Conservation (phyloP, 495 filamentous ascomycete genomes). For the Penicillium psychrofluorescens region DNA sequence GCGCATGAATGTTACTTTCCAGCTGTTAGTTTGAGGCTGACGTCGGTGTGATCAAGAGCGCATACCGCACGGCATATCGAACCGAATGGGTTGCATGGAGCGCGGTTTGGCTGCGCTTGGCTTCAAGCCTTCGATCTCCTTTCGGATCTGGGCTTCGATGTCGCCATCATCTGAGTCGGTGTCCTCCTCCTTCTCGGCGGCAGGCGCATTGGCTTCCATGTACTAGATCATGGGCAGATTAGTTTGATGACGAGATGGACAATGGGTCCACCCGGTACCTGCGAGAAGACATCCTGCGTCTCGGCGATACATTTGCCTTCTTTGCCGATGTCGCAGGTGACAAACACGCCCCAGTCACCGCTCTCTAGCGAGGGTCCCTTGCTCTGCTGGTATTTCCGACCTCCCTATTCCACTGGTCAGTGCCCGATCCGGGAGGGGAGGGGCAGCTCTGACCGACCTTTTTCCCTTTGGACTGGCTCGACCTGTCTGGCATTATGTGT, state of each 20-base stretch:
- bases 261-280: conserved; percentile 38
- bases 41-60: conserved; percentile 52
- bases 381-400: conserved; percentile 19
- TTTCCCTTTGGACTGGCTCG: conserved; percentile 25
- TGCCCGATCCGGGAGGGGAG: neutral
- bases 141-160: conserved; percentile 77
- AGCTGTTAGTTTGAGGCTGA: conserved; percentile 8
- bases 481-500: conserved; percentile 23
- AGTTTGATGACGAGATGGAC: too few species aligned
- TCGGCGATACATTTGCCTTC: conserved; percentile 75
- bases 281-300: conserved; percentile 62
- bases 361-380: conserved; percentile 44
- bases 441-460: conserved; percentile 21
- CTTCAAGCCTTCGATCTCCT: conserved; percentile 64
- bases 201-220: neutral
- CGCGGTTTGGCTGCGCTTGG: conserved; percentile 36
- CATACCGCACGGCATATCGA: conserved; percentile 73
- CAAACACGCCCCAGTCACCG: conserved; percentile 82
- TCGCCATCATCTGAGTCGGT: conserved; percentile 46
- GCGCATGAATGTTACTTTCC: conserved; percentile 34
- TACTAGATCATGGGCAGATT: neutral
- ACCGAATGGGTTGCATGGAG: conserved; percentile 54
- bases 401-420: conserved; percentile 12
- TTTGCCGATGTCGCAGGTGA: conserved; percentile 74
- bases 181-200: conserved; percentile 30